A percentile compares a stretch with the other conserved stretches of the same genome.
Evolutionary conservation across 768 basidiomycete species (phyloP).

Genomic region (Tephrocybe sp.): DNA sequence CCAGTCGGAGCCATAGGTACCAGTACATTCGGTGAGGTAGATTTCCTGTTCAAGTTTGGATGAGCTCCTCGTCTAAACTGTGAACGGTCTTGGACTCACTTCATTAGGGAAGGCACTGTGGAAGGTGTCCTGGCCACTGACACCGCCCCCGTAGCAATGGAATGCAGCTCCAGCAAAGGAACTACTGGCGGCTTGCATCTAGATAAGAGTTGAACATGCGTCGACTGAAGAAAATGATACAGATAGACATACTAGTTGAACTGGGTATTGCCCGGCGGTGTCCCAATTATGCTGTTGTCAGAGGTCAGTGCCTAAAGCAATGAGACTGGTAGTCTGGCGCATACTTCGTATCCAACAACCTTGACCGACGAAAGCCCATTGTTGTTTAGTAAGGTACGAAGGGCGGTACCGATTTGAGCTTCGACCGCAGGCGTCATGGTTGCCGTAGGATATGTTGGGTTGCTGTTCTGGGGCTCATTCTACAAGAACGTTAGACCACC

Average conservation of each 20-base stretch:
- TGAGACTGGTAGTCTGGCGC: too few relatives aligned
- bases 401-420: constrained; percentile 52
- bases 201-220: neutral
- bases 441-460: constrained; percentile 69
- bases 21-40: constrained; percentile 63
- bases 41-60: constrained; percentile 30
- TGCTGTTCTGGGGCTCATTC: constrained; percentile 55
- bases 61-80: neutral
- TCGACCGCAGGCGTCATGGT: constrained; percentile 52
- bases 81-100: constrained; percentile 1
- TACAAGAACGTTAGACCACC: neutral
- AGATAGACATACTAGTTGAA: constrained; percentile 35
- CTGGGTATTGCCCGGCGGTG: constrained; percentile 60
- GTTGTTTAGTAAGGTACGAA: constrained; percentile 59
- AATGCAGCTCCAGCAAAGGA: constrained; percentile 67
- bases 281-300: constrained; percentile 62
- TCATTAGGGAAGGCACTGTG: constrained; percentile 20
- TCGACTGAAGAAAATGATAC: too few relatives aligned
- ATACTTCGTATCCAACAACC: constrained; percentile 48
- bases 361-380: constrained; percentile 59
- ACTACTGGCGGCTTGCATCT: constrained; percentile 52
- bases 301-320: neutral
- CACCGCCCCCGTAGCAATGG: constrained; percentile 57
- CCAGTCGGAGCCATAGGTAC: constrained; percentile 68
- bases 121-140: constrained; percentile 17